Conservation (phyloP, 768 basidiomycete genomes). For the Lactarius deliciosus region DNA sequence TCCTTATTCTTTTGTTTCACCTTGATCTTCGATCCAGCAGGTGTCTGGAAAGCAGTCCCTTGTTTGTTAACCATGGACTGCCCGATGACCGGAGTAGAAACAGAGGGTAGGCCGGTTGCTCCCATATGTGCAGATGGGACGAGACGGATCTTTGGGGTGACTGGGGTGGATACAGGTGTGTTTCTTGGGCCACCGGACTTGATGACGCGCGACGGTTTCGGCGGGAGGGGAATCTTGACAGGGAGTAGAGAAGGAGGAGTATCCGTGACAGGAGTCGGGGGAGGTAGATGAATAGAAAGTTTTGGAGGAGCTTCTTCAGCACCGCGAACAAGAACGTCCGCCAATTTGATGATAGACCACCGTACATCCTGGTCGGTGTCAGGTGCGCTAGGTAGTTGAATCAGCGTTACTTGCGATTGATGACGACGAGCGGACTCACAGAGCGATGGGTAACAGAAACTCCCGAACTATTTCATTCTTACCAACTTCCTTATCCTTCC, state of each 20-base stretch:
- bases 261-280: slow-evolving; percentile 67
- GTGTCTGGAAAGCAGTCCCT: slow-evolving; percentile 11
- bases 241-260: slow-evolving; percentile 51
- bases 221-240: slow-evolving; percentile 53
- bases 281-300: slow-evolving; percentile 75
- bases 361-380: slow-evolving; percentile 86
- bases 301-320: slow-evolving; percentile 83
- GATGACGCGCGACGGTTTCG: slow-evolving; percentile 34
- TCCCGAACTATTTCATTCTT: slow-evolving; percentile 78
- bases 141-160: slow-evolving; percentile 51
- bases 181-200: slow-evolving; percentile 40
- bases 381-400: slow-evolving; percentile 49
- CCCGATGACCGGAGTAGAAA: slow-evolving; percentile 17
- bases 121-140: slow-evolving; percentile 36
- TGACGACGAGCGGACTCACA: slow-evolving; percentile 51
- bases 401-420: neutral
- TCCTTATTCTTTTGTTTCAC: slow-evolving; percentile 33
- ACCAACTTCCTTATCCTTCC: slow-evolving; percentile 84
- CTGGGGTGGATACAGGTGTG: slow-evolving; percentile 35
- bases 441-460: slow-evolving; percentile 74
- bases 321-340: slow-evolving; percentile 83
- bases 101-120: slow-evolving; percentile 36
- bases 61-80: slow-evolving; percentile 13
- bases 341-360: slow-evolving; percentile 88
- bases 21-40: slow-evolving; percentile 23